These are phyloP conservation scores for Trichoderma koningii DNA, from an alignment of 2,329 filamentous ascomycete species.

Conservation along the genomic window DNA sequence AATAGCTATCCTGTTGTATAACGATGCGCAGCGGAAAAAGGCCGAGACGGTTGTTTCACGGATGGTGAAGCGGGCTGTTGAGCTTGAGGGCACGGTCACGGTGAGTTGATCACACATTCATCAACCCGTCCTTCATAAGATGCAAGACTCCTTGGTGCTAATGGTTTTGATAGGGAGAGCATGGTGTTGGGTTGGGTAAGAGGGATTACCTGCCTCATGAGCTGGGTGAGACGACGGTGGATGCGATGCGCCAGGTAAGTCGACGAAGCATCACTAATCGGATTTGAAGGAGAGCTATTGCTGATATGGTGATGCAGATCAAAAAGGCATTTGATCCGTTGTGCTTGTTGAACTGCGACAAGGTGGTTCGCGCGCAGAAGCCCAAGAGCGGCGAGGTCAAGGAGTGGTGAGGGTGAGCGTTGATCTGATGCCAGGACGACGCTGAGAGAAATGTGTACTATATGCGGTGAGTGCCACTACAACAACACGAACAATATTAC, in stretches of 20 bases:
- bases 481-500: neutral
- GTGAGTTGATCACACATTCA: constrained; percentile 40
- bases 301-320: constrained; percentile 52
- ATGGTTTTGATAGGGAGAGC: constrained; percentile 61
- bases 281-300: neutral
- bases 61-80: constrained; percentile 84
- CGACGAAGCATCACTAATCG: neutral
- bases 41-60: constrained; percentile 74
- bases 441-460: neutral
- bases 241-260: constrained; percentile 77
- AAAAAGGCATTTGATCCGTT: constrained; percentile 80
- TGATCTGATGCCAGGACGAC: neutral
- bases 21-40: constrained; percentile 64
- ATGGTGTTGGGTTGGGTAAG: constrained; percentile 83
- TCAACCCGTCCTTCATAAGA: neutral
- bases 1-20: constrained; percentile 59
- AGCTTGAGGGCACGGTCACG: constrained; percentile 82
- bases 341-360: constrained; percentile 69
- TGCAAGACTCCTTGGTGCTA: neutral
- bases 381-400: constrained; percentile 47
- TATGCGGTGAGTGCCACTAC: neutral
- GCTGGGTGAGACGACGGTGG: constrained; percentile 71
- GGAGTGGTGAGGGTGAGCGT: constrained; percentile 44
- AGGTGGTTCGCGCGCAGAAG: constrained; percentile 63
- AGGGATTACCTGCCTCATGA: constrained; percentile 80